Conservation (phyloP, 345 rosid species). For the Eucalyptus decipiens region DNA sequence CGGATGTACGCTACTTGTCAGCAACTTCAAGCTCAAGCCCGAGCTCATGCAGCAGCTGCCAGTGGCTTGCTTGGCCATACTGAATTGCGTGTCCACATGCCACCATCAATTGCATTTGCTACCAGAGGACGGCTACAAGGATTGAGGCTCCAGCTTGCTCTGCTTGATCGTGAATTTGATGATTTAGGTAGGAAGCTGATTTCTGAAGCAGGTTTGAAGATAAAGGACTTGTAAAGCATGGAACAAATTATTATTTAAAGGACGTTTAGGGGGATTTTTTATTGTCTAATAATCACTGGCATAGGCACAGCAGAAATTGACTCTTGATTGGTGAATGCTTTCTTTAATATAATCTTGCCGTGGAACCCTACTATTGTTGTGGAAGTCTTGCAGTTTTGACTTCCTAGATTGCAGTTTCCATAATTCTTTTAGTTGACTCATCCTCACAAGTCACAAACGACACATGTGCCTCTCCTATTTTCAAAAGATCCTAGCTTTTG, state of each 20-base stretch:
- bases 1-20: constrained; percentile 97
- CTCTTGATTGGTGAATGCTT: not conserved
- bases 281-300: not conserved
- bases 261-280: not conserved
- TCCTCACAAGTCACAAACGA: not conserved
- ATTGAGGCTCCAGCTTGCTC: constrained; percentile 90
- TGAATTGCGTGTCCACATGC: constrained; percentile 83
- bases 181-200: constrained; percentile 48
- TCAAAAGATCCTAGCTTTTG: not conserved
- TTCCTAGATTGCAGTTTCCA: not conserved
- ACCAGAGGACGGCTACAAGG: constrained; percentile 94
- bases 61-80: constrained; percentile 82
- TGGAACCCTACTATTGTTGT: not conserved
- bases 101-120: constrained; percentile 82
- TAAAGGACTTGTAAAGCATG: not conserved
- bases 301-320: not conserved
- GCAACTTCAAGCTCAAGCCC: constrained; percentile 92
- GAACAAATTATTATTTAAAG: not conserved
- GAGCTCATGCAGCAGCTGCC: constrained; percentile 81
- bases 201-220: not conserved
- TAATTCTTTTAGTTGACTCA: not conserved
- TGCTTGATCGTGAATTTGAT: constrained; percentile 92
- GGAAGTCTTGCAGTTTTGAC: not conserved
- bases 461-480: not conserved
- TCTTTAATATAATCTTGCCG: not conserved